A percentile compares a stretch with the other conserved stretches of the same genome.
Conservation (phyloP, 805 yeast genomes). For the Cyberlindnera xishuangbannaensis region DNA sequence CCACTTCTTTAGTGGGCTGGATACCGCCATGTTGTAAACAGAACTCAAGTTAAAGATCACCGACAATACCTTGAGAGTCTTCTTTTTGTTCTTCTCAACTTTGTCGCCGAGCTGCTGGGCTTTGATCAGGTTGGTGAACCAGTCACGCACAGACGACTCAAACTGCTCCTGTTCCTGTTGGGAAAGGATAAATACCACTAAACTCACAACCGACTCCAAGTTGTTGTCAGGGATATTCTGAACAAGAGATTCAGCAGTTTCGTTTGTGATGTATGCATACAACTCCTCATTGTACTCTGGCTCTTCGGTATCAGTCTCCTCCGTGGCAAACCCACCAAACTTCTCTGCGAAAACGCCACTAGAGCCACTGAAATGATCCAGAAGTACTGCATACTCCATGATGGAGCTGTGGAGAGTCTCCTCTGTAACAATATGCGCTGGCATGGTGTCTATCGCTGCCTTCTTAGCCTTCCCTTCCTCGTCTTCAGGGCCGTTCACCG, state of each 20-base stretch:
- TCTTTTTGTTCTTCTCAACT: slow-evolving; percentile 16
- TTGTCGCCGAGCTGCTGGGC: slow-evolving; percentile 21
- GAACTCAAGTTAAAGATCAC: slow-evolving; percentile 10
- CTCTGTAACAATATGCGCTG: slow-evolving; percentile 28
- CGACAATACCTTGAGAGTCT: slow-evolving; percentile 15
- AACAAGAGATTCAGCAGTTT: slow-evolving; percentile 10
- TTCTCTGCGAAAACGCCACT: slow-evolving; percentile 12
- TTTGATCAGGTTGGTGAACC: slow-evolving; percentile 16
- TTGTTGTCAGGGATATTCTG: slow-evolving; percentile 22
- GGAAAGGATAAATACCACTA: slow-evolving; percentile 20
- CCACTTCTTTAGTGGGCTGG: slow-evolving; percentile 7
- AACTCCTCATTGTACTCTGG: slow-evolving; percentile 15
- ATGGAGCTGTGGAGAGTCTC: slow-evolving; percentile 33
- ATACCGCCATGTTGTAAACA: slow-evolving; percentile 11
- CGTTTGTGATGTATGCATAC: slow-evolving; percentile 14
- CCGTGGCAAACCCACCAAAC: slow-evolving; percentile 13
- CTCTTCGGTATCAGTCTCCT: slow-evolving; percentile 19
- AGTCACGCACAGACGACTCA: slow-evolving; percentile 10
- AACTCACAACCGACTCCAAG: slow-evolving; percentile 22
- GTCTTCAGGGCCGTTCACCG: too few relatives aligned
- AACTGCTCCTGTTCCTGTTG: slow-evolving; percentile 7
- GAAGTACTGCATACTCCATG: slow-evolving; percentile 26
- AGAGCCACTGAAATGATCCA: slow-evolving; percentile 23
- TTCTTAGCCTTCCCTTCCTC: too few relatives aligned
- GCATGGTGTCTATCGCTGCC: slow-evolving; percentile 3